A percentile compares a stretch with the other conserved stretches of the same genome.
Evolutionary conservation across 2,329 filamentous ascomycete species (phyloP).

Genomic region (Ceratocystis eucalypticola): DNA sequence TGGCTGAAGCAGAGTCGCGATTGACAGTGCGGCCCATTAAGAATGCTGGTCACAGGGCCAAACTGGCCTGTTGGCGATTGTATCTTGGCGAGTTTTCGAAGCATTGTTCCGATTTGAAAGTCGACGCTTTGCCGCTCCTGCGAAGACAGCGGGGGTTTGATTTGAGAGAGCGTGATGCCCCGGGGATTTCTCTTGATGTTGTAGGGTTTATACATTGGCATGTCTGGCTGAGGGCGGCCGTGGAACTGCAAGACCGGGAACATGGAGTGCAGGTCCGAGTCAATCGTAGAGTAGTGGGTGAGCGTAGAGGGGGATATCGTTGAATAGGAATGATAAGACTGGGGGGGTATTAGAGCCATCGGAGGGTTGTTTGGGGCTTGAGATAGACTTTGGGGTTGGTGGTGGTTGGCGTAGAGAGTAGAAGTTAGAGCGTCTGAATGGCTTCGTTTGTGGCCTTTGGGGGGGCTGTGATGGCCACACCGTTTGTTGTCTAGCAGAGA

Average conservation of each 20-base stretch:
- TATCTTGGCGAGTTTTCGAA: constrained; percentile 33
- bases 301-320: not conserved
- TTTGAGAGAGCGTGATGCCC: constrained; percentile 29
- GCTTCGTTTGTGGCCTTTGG: not conserved
- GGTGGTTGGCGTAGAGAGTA: not conserved
- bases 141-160: constrained; percentile 26
- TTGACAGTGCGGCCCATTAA: constrained; percentile 18
- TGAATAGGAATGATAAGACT: not conserved
- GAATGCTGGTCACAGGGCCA: constrained; percentile 26
- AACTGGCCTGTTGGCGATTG: constrained; percentile 36
- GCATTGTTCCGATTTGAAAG: constrained; percentile 35
- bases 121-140: constrained; percentile 30
- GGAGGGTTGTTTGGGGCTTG: not conserved
- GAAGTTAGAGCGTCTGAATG: not conserved
- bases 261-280: constrained; percentile 14
- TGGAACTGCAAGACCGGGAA: constrained; percentile 18
- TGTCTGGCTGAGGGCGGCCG: constrained; percentile 10
- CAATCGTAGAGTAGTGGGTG: constrained; percentile 9
- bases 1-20: constrained; percentile 12
- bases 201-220: constrained; percentile 27
- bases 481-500: not conserved
- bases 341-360: not conserved
- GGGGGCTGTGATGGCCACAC: not conserved
- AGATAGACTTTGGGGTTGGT: not conserved
- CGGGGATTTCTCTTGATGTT: constrained; percentile 30